phyloP scores from a whole-genome alignment of 2,329 filamentous ascomycete genomes.

The Fusarium armeniacum region DNA sequence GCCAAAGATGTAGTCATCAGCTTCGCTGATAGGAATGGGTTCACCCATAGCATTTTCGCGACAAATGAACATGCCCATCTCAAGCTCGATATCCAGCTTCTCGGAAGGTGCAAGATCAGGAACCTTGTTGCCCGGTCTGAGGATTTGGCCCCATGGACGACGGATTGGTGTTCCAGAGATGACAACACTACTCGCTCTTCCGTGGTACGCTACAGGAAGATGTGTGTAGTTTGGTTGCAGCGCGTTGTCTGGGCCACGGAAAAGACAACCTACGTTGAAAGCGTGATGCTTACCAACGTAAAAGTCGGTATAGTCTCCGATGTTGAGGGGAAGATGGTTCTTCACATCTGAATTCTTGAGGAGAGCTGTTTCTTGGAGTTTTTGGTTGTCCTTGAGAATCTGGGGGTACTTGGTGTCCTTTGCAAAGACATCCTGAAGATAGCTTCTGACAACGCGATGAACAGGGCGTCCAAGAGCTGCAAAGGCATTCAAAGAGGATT shows the following conservation, averaged over 20 bases:
- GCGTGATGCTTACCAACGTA: slow-evolving; percentile 86
- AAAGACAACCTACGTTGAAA: slow-evolving; percentile 76
- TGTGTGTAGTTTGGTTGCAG: slow-evolving; percentile 86
- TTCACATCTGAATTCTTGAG: slow-evolving; percentile 62
- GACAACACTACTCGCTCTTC: slow-evolving; percentile 81
- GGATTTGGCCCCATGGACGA: slow-evolving; percentile 80
- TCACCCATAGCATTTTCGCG: slow-evolving; percentile 75
- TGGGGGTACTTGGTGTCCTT: slow-evolving; percentile 63
- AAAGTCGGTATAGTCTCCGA: slow-evolving; percentile 89
- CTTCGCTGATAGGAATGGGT: slow-evolving; percentile 74
- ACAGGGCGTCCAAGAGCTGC: slow-evolving; percentile 74
- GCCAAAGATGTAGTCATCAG: slow-evolving; percentile 78
- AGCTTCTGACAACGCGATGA: slow-evolving; percentile 76
- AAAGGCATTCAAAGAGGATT: slow-evolving; percentile 53
- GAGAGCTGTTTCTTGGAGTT: slow-evolving; percentile 50
- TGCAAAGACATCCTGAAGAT: slow-evolving; percentile 73
- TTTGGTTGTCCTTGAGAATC: slow-evolving; percentile 56
- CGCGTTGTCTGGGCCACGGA: slow-evolving; percentile 79
- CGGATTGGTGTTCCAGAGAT: slow-evolving; percentile 79
- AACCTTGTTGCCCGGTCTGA: slow-evolving; percentile 61
- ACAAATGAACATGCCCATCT: slow-evolving; percentile 82
- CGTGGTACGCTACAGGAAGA: slow-evolving; percentile 85
- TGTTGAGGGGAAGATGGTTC: slow-evolving; percentile 79
- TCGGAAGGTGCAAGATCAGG: slow-evolving; percentile 71
- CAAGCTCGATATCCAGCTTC: slow-evolving; percentile 81